Evolutionary conservation across 805 yeast genomes (phyloP), one percentile per base, ranked within the genome.

Genomic region (Wickerhamomyces kurtzmanii): DNA sequence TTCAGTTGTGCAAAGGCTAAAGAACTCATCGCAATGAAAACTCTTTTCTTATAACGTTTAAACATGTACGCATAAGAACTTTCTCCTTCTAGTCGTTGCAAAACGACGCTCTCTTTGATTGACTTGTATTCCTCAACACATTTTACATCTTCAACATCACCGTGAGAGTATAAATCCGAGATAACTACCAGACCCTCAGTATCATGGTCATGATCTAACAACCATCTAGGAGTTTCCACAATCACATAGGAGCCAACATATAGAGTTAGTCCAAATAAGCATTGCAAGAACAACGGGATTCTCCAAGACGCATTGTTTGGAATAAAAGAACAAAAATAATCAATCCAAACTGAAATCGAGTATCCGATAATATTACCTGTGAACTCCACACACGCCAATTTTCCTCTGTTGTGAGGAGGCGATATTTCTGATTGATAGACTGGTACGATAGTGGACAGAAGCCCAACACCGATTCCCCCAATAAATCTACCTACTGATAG

Each of bases 1-100:
- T 86, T 82, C 50, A 87, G 62, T 54, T 87, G 96, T 3, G 96
- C 96, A 62, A 87, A 85, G 60, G 84, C 73, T 49, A 83, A 94
- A 3, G 94, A 79, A 20, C 85, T 73, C 74, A 91, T 84, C 3
- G 94, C 96, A 37, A 87, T 81, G 20, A 85, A 63, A 14, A 87
- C 75, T 28, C 96, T 63, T 48, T 73, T 72, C 37, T 75, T 74
- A 53, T 87, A 87, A 34, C 79, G 62, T 27, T 70, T 60, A 61
- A 86, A 79, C 71, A 86, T 79, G 44, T 82, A 81, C 5, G 63
- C 43, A 51, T 84, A 84, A 5, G 82, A 71, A 23, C 69, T 56
- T 42, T 81, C 86, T 15, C 94, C 95, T 48, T 85, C 94, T 24
- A 81, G 55, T 33, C 95, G 64, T 31, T 81, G 79, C 18, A 83